Evolutionary conservation across 345 rosid species (phyloP), one percentile per base, ranked within the genome.

Genomic region (Ricinus communis): DNA sequence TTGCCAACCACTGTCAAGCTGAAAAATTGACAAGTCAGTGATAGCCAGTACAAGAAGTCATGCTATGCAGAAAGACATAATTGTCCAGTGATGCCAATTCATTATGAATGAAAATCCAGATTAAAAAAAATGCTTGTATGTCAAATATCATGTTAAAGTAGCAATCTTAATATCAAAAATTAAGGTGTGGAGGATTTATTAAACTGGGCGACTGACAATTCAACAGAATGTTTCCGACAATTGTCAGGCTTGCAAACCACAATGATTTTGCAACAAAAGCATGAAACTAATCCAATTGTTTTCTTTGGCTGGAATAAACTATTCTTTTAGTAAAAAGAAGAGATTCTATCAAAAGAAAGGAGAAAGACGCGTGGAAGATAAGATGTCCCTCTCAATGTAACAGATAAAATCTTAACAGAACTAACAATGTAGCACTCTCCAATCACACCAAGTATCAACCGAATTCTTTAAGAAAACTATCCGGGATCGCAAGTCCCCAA

Each of bases 1-100:
- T 50, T 87, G 90, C 98, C 97, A 91, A 71, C 91, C 88, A 59
- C 70, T 69, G 70, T 80, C 77, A 65, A 84, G 73, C 98, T 91
- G 90, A 85, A 86, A 24, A 66, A 71, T 28, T 22, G 70, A 33
- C 16, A 69, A 47, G 49, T 54, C 27, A 68, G 58, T 13, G 30
- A 40, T 64, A 47, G 12, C 54, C 52, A 72, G 25, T 19, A 52
- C 52, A 46, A 62, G 43, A 24, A 62, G 66, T 31, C 18, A 65
- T 22, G 31, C 56, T 62, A 11, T 6, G 47, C 13, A 71, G 68
- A 51, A n/a, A 56, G 64, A 72, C 15, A 22, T 7, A 27, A 61
- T 19, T 31, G 16, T 52, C 16, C 45, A 41, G 41, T 24, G 5
- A 24, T 40, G 51, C 38, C 50, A 43, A 25, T 68, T 70, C 54